phyloP scores from a whole-genome alignment of 805 yeast species.

The Barnettozyma wickerhamii region DNA sequence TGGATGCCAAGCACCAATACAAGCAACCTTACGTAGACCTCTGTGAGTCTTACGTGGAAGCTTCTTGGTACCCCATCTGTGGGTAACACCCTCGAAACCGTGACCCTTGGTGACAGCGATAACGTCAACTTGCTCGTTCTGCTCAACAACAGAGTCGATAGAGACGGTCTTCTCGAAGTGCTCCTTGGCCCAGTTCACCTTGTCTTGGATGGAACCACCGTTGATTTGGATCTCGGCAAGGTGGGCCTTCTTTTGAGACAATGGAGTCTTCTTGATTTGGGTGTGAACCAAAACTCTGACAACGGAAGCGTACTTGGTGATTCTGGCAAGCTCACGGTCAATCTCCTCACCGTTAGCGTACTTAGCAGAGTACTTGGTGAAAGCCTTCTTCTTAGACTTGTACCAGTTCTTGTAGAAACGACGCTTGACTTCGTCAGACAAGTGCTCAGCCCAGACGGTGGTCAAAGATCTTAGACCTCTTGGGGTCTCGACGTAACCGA shows the following conservation, averaged over 20 bases:
- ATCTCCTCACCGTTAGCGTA: conserved; percentile 88
- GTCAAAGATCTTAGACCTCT: conserved; percentile 99
- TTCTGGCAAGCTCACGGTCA: conserved; percentile 97
- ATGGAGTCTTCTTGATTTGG: conserved; percentile 99
- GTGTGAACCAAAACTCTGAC: conserved; percentile 99
- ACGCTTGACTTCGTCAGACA: conserved; percentile 98
- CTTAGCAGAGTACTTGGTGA: conserved; percentile 99
- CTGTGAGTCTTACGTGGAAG: conserved; percentile 99
- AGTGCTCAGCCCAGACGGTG: conserved; percentile 99
- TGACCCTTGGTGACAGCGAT: conserved; percentile 99
- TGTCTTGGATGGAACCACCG: conserved; percentile 98
- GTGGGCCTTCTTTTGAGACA: conserved; percentile 99
- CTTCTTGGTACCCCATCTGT: conserved; percentile 99
- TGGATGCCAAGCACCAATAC: conserved; percentile 99
- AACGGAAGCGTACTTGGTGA: conserved; percentile 95
- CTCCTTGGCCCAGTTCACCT: conserved; percentile 97
- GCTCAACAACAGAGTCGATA: conserved; percentile 95
- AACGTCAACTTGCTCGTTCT: conserved; percentile 97
- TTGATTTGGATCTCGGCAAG: conserved; percentile 99
- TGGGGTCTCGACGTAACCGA: conserved; percentile 99
- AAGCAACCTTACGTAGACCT: conserved; percentile 99
- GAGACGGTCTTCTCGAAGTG: conserved; percentile 99
- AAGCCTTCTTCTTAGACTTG: conserved; percentile 99
- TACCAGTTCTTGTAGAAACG: conserved; percentile 99
- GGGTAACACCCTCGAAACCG: conserved; percentile 99